phyloP scores from a whole-genome alignment of 495 filamentous ascomycete species.

The Mycothermus thermophilus region DNA sequence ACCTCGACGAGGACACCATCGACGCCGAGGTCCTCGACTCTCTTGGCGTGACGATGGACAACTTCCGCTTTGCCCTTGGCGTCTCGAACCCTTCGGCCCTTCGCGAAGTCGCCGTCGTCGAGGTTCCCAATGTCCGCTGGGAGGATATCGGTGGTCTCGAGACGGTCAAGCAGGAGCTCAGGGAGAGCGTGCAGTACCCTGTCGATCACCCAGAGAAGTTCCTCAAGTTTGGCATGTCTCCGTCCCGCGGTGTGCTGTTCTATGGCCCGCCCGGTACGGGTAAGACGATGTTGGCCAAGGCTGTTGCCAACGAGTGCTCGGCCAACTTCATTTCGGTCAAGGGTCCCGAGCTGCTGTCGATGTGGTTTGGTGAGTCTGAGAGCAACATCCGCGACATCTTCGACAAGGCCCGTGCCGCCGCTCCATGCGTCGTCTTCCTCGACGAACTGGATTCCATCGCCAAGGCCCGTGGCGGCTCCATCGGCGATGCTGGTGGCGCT shows the following conservation, averaged over 20 bases:
- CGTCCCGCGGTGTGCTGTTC: conserved; percentile 96
- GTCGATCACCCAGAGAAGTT: conserved; percentile 99
- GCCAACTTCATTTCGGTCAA: conserved; percentile 99
- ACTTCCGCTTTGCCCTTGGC: conserved; percentile 96
- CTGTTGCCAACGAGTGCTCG: conserved; percentile 96
- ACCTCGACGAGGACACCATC: conserved; percentile 97
- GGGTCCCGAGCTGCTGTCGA: conserved; percentile 92
- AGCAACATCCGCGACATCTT: conserved; percentile 99
- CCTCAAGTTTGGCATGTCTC: conserved; percentile 98
- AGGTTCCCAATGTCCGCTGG: conserved; percentile 98
- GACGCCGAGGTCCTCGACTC: conserved; percentile 97
- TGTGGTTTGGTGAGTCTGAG: conserved; percentile 99
- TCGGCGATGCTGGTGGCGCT: conserved; percentile 93
- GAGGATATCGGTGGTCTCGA: conserved; percentile 98
- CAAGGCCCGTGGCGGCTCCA: conserved; percentile 95
- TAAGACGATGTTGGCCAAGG: conserved; percentile 99
- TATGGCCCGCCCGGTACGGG: conserved; percentile 97
- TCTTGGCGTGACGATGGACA: conserved; percentile 97
- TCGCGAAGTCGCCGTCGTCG: conserved; percentile 96
- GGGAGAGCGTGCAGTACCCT: conserved; percentile 97
- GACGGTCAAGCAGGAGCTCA: conserved; percentile 97
- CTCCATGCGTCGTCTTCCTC: conserved; percentile 97
- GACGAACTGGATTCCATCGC: conserved; percentile 98
- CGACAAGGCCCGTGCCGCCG: conserved; percentile 96
- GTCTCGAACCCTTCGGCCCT: conserved; percentile 97